These are phyloP conservation scores for Jatropha podagrica DNA, from an alignment of 441 rosid genomes.

Conservation along the genomic window DNA sequence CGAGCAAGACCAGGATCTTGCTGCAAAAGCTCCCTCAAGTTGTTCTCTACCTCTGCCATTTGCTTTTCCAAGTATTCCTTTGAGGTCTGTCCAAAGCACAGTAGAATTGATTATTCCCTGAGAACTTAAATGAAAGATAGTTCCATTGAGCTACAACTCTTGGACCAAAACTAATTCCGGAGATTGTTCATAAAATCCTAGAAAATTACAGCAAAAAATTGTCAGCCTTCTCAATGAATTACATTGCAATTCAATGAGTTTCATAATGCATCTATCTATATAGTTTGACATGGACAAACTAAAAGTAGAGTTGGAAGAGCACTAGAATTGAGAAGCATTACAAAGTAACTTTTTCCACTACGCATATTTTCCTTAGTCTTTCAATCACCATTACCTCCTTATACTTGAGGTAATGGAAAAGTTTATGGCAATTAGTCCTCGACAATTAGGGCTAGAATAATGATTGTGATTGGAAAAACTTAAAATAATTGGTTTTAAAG, in stretches of 20 bases:
- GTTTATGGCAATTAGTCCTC: too few species aligned
- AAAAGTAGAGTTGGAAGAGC: background rate
- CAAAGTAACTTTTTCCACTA: too few species aligned
- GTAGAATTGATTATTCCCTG: background rate
- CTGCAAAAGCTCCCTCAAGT: conserved; percentile 81
- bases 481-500: too few species aligned
- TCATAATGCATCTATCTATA: background rate
- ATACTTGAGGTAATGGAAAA: too few species aligned
- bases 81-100: conserved; percentile 49
- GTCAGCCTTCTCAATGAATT: background rate
- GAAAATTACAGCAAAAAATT: background rate
- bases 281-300: background rate
- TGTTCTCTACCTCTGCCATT: conserved; percentile 72
- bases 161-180: background rate
- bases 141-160: background rate
- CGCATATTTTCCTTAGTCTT: background rate
- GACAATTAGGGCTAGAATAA: too few species aligned
- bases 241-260: background rate
- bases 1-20: conserved; percentile 88
- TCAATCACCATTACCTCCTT: background rate
- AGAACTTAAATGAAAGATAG: background rate
- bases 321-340: background rate
- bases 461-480: too few species aligned
- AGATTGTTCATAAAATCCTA: background rate
- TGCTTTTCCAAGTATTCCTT: conserved; percentile 88